Percentiles rank a stretch among this genome's conserved stretches.
Evolutionary conservation across 768 basidiomycete species (phyloP).

Genomic region (Pulveroboletus sp.): DNA sequence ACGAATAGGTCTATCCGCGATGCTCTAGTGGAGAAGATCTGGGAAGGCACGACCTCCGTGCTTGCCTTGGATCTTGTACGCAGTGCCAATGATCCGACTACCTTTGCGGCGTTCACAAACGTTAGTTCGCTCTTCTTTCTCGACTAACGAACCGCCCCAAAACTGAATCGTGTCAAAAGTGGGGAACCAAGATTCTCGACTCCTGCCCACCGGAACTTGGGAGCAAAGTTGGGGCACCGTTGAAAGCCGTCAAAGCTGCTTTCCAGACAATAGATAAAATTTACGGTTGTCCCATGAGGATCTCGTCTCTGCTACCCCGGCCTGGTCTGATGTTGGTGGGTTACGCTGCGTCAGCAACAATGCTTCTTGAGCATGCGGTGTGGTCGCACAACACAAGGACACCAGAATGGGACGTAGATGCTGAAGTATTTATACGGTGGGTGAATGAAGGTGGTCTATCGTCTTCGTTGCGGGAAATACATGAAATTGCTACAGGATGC

Average conservation of each 20-base stretch:
- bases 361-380: slow-evolving; percentile 64
- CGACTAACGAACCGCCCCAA: not conserved
- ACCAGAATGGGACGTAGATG: slow-evolving; percentile 38
- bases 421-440: slow-evolving; percentile 53
- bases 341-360: slow-evolving; percentile 46
- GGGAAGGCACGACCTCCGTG: slow-evolving; percentile 73
- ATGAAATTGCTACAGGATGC: not conserved
- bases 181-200: slow-evolving; percentile 43
- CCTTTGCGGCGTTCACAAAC: slow-evolving; percentile 43
- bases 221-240: slow-evolving; percentile 22
- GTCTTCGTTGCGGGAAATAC: slow-evolving; percentile 24
- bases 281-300: slow-evolving; percentile 33
- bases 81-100: slow-evolving; percentile 42
- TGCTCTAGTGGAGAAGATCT: slow-evolving; percentile 72
- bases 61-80: slow-evolving; percentile 64
- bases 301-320: slow-evolving; percentile 47
- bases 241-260: slow-evolving; percentile 35
- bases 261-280: slow-evolving; percentile 37
- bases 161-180: slow-evolving; percentile 34
- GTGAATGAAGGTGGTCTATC: slow-evolving; percentile 36
- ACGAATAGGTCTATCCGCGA: slow-evolving; percentile 52
- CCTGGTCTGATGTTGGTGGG: slow-evolving; percentile 58
- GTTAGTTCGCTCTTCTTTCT: slow-evolving; percentile 34
- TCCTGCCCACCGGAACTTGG: slow-evolving; percentile 38
- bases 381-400: slow-evolving; percentile 43